Percentiles rank a stretch among this genome's conserved stretches.
Conservation (phyloP, 192 early-diverging fungal species). For the Thoreauomyces humboldtii region DNA sequence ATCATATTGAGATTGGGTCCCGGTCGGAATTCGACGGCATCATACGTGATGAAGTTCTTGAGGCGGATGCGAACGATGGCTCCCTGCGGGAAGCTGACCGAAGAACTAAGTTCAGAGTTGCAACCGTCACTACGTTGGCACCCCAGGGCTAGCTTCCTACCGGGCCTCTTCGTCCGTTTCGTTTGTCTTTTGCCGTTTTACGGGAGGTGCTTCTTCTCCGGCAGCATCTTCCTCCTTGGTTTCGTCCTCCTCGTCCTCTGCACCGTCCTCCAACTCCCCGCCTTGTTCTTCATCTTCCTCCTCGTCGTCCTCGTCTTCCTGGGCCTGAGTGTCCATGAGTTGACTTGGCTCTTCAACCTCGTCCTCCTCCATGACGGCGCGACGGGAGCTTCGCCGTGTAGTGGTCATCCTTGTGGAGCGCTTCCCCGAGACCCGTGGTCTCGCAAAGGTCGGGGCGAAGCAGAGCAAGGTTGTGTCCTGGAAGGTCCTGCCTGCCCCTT, state of each 20-base stretch:
- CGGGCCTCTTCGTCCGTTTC: background rate
- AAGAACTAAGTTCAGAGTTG: background rate
- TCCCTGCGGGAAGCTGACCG: slow-evolving; percentile 42
- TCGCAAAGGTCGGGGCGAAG: no score
- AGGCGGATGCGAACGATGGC: slow-evolving; percentile 73
- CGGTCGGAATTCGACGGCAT: slow-evolving; percentile 75
- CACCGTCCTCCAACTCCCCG: background rate
- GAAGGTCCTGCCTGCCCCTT: no score
- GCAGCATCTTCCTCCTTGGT: background rate
- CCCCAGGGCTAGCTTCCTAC: background rate
- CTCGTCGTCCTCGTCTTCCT: background rate
- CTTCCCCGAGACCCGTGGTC: no score
- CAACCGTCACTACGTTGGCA: background rate
- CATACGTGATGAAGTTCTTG: slow-evolving; percentile 96
- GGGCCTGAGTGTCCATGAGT: background rate
- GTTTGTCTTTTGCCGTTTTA: slow-evolving; percentile 7
- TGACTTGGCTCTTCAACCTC: no score
- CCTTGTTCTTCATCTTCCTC: background rate
- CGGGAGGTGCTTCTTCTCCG: background rate
- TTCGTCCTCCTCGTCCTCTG: background rate
- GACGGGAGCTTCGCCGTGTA: background rate
- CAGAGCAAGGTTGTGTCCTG: no score
- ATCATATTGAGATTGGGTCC: slow-evolving; percentile 98
- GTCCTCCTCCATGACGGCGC: background rate
- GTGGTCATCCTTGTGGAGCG: no score